A percentile compares a stretch with the other conserved stretches of the same genome.
phyloP scores from a whole-genome alignment of 768 basidiomycete genomes.

The Leccinellum luteum region DNA sequence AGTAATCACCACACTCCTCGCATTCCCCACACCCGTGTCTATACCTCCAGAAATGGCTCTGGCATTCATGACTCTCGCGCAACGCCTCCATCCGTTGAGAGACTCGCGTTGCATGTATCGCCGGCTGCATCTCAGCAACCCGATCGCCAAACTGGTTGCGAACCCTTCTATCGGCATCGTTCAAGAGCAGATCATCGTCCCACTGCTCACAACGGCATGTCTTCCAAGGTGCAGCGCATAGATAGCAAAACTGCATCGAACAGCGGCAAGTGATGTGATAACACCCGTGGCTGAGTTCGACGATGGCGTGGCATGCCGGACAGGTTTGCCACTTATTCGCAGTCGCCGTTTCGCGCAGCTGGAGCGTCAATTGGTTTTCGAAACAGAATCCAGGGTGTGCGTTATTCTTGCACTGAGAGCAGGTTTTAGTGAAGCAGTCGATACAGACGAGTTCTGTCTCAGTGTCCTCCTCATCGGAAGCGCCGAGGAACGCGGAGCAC shows the following conservation, averaged over 20 bases:
- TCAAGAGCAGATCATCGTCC: constrained; percentile 48
- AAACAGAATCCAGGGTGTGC: constrained; percentile 43
- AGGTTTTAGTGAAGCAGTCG: constrained; percentile 40
- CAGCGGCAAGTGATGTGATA: constrained; percentile 62
- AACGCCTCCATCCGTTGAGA: constrained; percentile 33
- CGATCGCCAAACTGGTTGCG: constrained; percentile 21
- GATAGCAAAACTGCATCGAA: constrained; percentile 56
- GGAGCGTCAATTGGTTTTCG: constrained; percentile 41
- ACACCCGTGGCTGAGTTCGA: constrained; percentile 58
- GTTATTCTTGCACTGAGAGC: constrained; percentile 47
- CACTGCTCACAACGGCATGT: constrained; percentile 59
- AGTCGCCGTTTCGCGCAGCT: constrained; percentile 44
- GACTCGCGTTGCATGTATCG: constrained; percentile 18
- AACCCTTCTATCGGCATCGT: constrained; percentile 25
- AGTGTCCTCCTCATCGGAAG: constrained; percentile 18
- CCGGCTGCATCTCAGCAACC: constrained; percentile 16
- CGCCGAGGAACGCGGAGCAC: constrained; percentile 55
- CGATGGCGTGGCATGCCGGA: constrained; percentile 52
- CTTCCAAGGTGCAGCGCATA: constrained; percentile 64
- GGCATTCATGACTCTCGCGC: constrained; percentile 54
- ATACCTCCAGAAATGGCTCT: constrained; percentile 43
- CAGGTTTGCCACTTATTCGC: constrained; percentile 59
- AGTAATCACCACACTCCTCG: constrained; percentile 41
- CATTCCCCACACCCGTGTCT: constrained; percentile 43
- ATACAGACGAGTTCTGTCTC: constrained; percentile 34